phyloP scores from a whole-genome alignment of 768 basidiomycete species.

The Lactarius deliciosus region DNA sequence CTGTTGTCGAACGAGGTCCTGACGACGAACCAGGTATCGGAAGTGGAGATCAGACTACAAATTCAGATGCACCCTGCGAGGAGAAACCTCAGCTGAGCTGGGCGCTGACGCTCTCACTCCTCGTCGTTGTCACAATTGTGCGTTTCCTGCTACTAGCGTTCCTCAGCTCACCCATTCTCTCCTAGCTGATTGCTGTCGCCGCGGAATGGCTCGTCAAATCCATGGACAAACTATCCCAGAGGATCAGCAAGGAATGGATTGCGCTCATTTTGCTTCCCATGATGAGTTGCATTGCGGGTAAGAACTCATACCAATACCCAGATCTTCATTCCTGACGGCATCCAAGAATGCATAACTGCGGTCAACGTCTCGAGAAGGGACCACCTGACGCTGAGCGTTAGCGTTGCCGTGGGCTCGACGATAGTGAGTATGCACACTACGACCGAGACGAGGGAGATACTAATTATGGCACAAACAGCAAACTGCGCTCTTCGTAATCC shows the following conservation, averaged over 20 bases:
- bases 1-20: slow-evolving; percentile 13
- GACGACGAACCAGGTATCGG: slow-evolving; percentile 12
- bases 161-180: neutral
- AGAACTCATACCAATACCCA: slow-evolving; percentile 6
- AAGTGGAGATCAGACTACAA: slow-evolving; percentile 1
- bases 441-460: neutral
- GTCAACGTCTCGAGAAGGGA: slow-evolving; percentile 86
- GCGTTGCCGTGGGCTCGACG: slow-evolving; percentile 79
- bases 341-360: slow-evolving; percentile 80
- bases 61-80: neutral
- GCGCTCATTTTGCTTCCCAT: slow-evolving; percentile 86
- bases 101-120: slow-evolving; percentile 21
- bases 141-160: slow-evolving; percentile 6
- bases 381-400: slow-evolving; percentile 79
- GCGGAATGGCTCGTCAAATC: slow-evolving; percentile 79
- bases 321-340: slow-evolving; percentile 16
- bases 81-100: slow-evolving; percentile 27
- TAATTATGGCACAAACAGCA: slow-evolving; percentile 46
- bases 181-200: slow-evolving; percentile 54
- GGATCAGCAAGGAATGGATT: slow-evolving; percentile 84
- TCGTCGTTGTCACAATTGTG: slow-evolving; percentile 25
- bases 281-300: slow-evolving; percentile 77
- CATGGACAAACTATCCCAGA: slow-evolving; percentile 71
- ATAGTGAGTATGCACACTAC: slow-evolving; percentile 48
- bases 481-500: slow-evolving; percentile 69